Conservation (phyloP, 1,284 basidiomycete genomes). For the Phaffia rhodozyma region DNA sequence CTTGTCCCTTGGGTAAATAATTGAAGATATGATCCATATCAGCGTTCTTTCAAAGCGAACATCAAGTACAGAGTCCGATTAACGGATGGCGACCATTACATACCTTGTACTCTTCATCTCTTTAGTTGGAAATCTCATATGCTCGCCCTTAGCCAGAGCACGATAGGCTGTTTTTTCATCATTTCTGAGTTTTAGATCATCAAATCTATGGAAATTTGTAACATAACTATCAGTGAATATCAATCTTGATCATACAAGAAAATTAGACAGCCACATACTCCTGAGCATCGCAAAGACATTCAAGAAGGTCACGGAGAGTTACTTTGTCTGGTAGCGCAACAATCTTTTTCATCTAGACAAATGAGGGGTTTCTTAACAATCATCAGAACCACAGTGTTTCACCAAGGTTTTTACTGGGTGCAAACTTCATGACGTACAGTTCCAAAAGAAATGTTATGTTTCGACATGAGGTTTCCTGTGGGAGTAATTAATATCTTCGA, state of each 20-base stretch:
- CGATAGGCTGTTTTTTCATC: conserved; percentile 25
- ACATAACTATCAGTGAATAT: no score
- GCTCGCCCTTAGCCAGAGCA: not conserved
- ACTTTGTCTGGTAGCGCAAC: not conserved
- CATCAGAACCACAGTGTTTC: not conserved
- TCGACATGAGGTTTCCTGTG: conserved; percentile 9
- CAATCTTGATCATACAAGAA: not conserved
- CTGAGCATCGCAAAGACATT: conserved; percentile 18
- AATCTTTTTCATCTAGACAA: not conserved
- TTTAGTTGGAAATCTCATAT: conserved; percentile 26
- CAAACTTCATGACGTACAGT: conserved; percentile 16
- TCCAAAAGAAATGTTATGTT: conserved; percentile 10
- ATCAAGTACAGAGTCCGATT: conserved; percentile 19
- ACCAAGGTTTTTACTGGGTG: no score
- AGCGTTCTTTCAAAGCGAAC: not conserved
- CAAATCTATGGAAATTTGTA: conserved; percentile 22
- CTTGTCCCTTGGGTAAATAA: conserved; percentile 27
- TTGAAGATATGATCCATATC: not conserved
- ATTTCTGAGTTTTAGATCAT: conserved; percentile 28
- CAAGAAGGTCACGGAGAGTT: conserved; percentile 23
- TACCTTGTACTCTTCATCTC: conserved; percentile 23
- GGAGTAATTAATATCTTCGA: conserved; percentile 6
- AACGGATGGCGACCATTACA: conserved; percentile 25
- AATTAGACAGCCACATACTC: conserved; percentile 13
- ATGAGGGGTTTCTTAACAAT: no score